Evolutionary conservation across 306 rosid species (phyloP).

Genomic region (Trichosanthes truncata): DNA sequence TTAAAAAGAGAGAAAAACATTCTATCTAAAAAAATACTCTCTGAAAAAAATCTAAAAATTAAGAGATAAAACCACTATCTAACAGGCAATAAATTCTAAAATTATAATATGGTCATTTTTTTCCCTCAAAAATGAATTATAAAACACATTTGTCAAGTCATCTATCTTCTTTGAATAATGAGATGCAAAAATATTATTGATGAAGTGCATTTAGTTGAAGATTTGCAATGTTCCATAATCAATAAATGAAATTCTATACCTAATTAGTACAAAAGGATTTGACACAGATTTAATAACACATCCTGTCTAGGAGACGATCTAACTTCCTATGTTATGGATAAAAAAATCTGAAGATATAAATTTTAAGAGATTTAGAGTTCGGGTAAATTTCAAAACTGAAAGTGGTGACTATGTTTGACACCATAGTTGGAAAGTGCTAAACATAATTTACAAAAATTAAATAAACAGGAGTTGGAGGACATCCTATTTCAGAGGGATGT

Average conservation of each 20-base stretch:
- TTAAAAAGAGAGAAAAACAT: too few relatives aligned
- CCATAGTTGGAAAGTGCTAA: neutral
- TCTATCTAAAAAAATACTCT: too few relatives aligned
- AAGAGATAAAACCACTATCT: too few relatives aligned
- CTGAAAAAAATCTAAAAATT: too few relatives aligned
- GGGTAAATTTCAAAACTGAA: neutral
- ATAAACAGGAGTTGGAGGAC: neutral
- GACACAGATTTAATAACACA: too few relatives aligned
- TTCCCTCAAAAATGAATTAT: too few relatives aligned
- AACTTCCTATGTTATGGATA: neutral
- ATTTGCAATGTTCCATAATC: too few relatives aligned
- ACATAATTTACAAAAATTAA: neutral
- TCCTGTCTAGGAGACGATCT: neutral
- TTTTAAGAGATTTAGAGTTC: neutral
- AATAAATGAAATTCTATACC: too few relatives aligned
- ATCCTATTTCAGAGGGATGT: neutral
- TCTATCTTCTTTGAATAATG: neutral
- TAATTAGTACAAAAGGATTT: too few relatives aligned
- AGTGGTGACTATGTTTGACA: neutral
- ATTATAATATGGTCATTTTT: too few relatives aligned
- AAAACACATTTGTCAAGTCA: neutral
- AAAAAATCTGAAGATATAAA: neutral
- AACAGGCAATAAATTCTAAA: neutral
- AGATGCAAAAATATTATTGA: too few relatives aligned
- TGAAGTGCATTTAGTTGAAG: too few relatives aligned